These are phyloP conservation scores for Chrysoporthe austroafricana DNA, from an alignment of 2,329 filamentous ascomycete species.

Conservation along the genomic window DNA sequence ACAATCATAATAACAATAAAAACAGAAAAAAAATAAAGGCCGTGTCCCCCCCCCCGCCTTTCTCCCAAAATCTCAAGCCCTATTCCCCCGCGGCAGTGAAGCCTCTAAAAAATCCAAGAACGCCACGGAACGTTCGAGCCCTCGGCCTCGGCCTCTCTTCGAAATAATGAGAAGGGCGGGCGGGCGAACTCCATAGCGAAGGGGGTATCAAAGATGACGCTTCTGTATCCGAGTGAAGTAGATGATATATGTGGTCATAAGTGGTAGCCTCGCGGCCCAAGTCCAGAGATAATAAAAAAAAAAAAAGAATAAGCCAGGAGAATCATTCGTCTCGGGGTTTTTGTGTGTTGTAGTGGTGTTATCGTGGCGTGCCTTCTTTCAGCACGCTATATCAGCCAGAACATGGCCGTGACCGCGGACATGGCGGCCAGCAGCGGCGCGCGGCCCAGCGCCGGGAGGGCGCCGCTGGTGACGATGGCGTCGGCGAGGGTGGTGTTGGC, in stretches of 20 bases:
- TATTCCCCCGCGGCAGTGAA: no score
- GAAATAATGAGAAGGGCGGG: no score
- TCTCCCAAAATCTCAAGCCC: no score
- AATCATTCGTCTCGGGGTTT: background rate
- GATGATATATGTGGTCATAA: background rate
- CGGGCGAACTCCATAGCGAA: no score
- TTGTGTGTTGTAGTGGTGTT: background rate
- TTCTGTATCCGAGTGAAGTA: background rate
- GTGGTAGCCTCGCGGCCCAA: background rate
- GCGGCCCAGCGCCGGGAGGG: slow-evolving; percentile 1
- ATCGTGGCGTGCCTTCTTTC: background rate
- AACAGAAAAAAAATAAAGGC: no score
- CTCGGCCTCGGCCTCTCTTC: no score
- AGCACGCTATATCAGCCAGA: slow-evolving; percentile 9
- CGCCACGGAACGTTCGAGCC: no score
- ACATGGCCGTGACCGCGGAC: slow-evolving; percentile 10
- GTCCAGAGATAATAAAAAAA: background rate
- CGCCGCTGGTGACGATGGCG: slow-evolving; percentile 34
- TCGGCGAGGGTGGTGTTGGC: slow-evolving; percentile 59
- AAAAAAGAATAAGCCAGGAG: background rate
- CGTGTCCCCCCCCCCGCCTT: no score
- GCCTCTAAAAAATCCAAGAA: no score
- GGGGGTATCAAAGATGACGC: background rate
- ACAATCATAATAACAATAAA: no score
- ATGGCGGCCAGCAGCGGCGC: background rate